phyloP scores from a whole-genome alignment of 78 protist genomes.

The Anaeramoeba ignava region DNA sequence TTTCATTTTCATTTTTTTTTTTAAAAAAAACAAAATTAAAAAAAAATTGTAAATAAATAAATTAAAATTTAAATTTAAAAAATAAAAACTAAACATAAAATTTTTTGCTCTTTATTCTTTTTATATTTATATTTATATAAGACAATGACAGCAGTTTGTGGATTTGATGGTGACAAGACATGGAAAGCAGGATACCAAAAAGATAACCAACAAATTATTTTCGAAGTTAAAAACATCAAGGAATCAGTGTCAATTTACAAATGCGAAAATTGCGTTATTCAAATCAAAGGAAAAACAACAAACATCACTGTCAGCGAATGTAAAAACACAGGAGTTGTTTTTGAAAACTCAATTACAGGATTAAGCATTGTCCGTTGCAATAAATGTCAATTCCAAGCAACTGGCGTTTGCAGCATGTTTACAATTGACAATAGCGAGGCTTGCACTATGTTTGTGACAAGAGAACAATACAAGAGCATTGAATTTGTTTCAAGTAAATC shows the following conservation, averaged over 20 bases:
- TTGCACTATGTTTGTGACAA: neutral
- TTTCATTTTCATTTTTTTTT: too few species aligned
- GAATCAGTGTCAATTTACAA: neutral
- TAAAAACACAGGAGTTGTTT: neutral
- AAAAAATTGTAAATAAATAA: too few species aligned
- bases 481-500: neutral
- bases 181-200: too few species aligned
- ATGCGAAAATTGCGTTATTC: neutral
- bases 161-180: too few species aligned
- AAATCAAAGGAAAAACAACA: neutral
- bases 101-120: too few species aligned
- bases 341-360: neutral
- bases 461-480: neutral
- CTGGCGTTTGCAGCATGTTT: neutral
- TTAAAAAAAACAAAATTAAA: too few species aligned
- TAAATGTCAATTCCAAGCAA: neutral
- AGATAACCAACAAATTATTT: too few species aligned
- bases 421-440: neutral
- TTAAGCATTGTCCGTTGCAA: neutral
- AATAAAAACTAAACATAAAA: too few species aligned
- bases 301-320: neutral
- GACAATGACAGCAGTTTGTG: too few species aligned
- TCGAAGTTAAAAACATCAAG: neutral
- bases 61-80: too few species aligned
- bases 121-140: too few species aligned